These are phyloP conservation scores for Boletus rubescentipes DNA, from an alignment of 768 basidiomycete species.

Conservation along the genomic window DNA sequence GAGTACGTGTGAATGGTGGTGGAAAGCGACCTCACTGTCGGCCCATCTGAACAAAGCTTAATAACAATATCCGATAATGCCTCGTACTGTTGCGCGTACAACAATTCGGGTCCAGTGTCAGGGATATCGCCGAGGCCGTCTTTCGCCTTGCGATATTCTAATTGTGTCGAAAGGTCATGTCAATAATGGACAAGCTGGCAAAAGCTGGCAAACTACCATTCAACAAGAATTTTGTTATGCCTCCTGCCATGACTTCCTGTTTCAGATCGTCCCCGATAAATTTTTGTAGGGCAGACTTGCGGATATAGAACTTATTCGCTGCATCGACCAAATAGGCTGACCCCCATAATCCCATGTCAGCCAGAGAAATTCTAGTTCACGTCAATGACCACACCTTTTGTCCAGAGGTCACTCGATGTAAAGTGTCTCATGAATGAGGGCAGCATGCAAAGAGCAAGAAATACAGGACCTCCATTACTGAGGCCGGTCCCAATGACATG, in stretches of 20 bases:
- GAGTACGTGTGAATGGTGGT: background rate
- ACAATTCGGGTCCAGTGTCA: conserved; percentile 6
- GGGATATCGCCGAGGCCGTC: conserved; percentile 19
- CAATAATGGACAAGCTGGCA: background rate
- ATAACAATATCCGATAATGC: conserved; percentile 5
- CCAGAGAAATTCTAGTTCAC: background rate
- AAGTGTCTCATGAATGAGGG: conserved; percentile 2
- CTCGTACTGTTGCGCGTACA: conserved; percentile 9
- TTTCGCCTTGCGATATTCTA: conserved; percentile 24
- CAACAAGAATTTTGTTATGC: conserved; percentile 10
- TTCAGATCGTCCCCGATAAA: conserved; percentile 10
- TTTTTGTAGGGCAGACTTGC: conserved; percentile 19
- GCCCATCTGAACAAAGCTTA: conserved; percentile 15
- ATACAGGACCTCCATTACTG: conserved; percentile 20
- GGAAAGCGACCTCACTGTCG: conserved; percentile 13
- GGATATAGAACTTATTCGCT: conserved; percentile 18
- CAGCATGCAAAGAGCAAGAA: conserved; percentile 21
- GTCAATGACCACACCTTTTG: conserved; percentile 12
- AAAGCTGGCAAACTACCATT: conserved; percentile 6
- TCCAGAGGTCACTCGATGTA: conserved; percentile 16
- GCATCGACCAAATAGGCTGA: conserved; percentile 21
- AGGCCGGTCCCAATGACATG: conserved; percentile 17
- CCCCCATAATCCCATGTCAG: background rate
- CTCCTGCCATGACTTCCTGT: conserved; percentile 25
- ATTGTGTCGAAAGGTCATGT: background rate